Base-by-base conservation (phyloP, 805 yeast genomes). In the Candida pseudofarinosa region DNA sequence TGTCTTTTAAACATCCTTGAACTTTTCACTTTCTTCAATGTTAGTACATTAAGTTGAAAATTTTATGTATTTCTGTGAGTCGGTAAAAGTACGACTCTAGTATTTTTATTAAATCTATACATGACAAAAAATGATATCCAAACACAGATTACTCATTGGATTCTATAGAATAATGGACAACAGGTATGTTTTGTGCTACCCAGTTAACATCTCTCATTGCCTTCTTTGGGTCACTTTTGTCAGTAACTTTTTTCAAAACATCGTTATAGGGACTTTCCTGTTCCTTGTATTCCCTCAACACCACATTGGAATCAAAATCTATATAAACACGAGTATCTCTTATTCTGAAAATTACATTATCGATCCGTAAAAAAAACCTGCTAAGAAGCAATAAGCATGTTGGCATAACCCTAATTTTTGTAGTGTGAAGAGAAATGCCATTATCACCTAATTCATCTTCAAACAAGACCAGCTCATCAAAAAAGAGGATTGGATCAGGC, bases 401-500 rank as follows among this genome's bases (percentile, higher is more conserved):
- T 4, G 81, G 81, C 97, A 93, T 93, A 3, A 89, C 97, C 48
- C 99, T 69, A 16, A 93, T 77, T 61, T 90, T 90, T 30, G 83
- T 81, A 40, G 81, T 80, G 42, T 87, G 65, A 42, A 87, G 76
- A 0, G 95, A 79, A 14, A 88, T 85, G 5, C 99, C 99, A 60
- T 91, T 93, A 60, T 93, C 99, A 3, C 96, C 98, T 42, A 93
- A 70, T 60, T 93, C 99, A 57, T 93, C 99, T 59, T 93, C 99
- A 59, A 79, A 93, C 26, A 93, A 67, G 4, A 87, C 79, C 70
- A 88, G 79, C 53, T 91, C 97, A 58, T 89, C 97, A 57, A 80
- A 93, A 60, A 87, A 89, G 42, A 88, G 58, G 35, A 93, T 93
- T 1, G 96, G 96, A 54, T 88, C 96, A 4, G 84, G 88, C 44